phyloP scores from a whole-genome alignment of 805 yeast species.

The Yarrowia sp. region DNA sequence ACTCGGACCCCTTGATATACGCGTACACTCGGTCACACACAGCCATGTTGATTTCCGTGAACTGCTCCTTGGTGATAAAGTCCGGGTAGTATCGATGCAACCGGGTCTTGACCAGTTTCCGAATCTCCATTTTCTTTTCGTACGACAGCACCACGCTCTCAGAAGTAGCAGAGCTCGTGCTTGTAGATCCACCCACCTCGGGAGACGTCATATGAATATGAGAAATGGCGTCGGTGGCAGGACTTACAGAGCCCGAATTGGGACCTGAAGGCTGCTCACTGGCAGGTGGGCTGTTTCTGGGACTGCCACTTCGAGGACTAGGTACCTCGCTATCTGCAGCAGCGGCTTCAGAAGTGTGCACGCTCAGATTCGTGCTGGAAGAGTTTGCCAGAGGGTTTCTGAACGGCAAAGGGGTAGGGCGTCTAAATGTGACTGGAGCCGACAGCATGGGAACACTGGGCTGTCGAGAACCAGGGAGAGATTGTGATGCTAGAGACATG shows the following conservation, averaged over 20 bases:
- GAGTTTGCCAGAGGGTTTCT: not conserved
- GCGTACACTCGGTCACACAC: constrained; percentile 57
- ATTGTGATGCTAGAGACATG: not conserved
- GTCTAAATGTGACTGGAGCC: not conserved
- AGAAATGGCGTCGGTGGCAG: not conserved
- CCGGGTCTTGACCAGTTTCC: not conserved
- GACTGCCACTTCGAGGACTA: constrained; percentile 14
- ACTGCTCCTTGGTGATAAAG: constrained; percentile 43
- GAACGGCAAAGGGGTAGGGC: constrained; percentile 6
- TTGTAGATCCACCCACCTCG: not conserved
- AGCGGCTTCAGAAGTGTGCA: not conserved
- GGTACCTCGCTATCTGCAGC: constrained; percentile 8
- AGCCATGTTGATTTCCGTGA: constrained; percentile 59
- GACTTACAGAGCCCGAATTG: not conserved
- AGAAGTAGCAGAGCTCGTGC: not conserved
- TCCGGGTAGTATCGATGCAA: constrained; percentile 43
- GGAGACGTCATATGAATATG: not conserved
- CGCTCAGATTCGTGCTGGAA: not conserved
- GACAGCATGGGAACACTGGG: not conserved
- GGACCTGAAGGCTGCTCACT: not conserved
- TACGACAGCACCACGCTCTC: not conserved
- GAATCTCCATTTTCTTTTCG: constrained; percentile 3
- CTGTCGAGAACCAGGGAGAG: not conserved
- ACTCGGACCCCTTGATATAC: constrained; percentile 32
- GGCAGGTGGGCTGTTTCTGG: not conserved